Conservation (phyloP, 768 basidiomycete genomes). For the Thelephora aurantiotincta region DNA sequence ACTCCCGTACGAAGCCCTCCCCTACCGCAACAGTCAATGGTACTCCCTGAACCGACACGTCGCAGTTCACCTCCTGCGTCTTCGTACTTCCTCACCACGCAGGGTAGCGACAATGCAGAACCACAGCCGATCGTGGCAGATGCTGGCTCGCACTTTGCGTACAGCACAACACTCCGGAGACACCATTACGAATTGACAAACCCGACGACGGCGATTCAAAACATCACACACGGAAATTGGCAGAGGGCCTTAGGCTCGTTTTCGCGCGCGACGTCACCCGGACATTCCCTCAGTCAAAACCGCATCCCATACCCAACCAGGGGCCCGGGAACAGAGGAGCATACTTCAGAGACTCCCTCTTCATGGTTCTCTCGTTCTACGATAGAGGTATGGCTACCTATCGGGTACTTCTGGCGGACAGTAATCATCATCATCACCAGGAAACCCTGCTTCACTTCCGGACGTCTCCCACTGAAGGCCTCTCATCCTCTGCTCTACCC, state of each 20-base stretch:
- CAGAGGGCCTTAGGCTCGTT: slow-evolving; percentile 20
- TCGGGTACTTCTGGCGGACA: slow-evolving; percentile 1
- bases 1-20: background rate
- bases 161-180: slow-evolving; percentile 65
- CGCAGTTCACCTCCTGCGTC: slow-evolving; percentile 64
- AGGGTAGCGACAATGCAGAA: slow-evolving; percentile 31
- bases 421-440: slow-evolving; percentile 22
- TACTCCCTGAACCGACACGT: slow-evolving; percentile 8
- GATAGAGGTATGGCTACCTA: slow-evolving; percentile 36
- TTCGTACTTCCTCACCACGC: slow-evolving; percentile 56
- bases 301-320: slow-evolving; percentile 7
- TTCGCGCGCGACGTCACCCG: slow-evolving; percentile 20
- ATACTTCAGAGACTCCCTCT: slow-evolving; percentile 32
- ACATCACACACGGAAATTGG: slow-evolving; percentile 25
- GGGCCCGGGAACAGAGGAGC: slow-evolving; percentile 6
- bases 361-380: slow-evolving; percentile 53
- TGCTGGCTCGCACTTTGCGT: slow-evolving; percentile 65
- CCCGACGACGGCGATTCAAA: slow-evolving; percentile 22
- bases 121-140: slow-evolving; percentile 41
- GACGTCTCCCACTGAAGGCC: slow-evolving; percentile 46
- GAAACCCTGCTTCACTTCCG: slow-evolving; percentile 62
- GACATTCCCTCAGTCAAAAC: slow-evolving; percentile 5
- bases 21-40: background rate
- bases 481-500: slow-evolving; percentile 48
- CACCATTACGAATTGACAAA: slow-evolving; percentile 36